Conservation (phyloP, 1,139 yeast species). For the Saccharomycopsis hybrid region DNA sequence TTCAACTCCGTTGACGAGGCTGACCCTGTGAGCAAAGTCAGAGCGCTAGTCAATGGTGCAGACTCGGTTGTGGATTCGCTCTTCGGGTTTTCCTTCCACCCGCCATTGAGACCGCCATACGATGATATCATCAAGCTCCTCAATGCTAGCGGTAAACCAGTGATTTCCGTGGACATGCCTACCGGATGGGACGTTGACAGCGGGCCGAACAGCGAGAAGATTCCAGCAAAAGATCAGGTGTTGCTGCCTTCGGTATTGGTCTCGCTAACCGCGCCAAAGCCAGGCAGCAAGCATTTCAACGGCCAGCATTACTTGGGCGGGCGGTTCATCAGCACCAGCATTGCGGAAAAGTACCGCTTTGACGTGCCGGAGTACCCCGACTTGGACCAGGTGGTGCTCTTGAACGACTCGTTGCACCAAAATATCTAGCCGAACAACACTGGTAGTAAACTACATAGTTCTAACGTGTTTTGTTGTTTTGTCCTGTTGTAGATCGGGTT, state of each 20-base stretch:
- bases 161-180: slow-evolving; percentile 85
- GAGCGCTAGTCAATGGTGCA: slow-evolving; percentile 23
- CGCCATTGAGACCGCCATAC: slow-evolving; percentile 83
- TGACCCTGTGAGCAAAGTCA: slow-evolving; percentile 20
- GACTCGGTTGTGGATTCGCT: slow-evolving; percentile 68
- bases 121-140: slow-evolving; percentile 48
- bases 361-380: slow-evolving; percentile 50
- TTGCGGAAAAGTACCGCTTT: slow-evolving; percentile 71
- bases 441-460: too few relatives aligned
- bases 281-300: slow-evolving; percentile 56
- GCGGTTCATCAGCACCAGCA: slow-evolving; percentile 57
- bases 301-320: slow-evolving; percentile 81
- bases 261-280: slow-evolving; percentile 91
- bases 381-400: slow-evolving; percentile 39
- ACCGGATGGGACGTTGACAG: slow-evolving; percentile 95
- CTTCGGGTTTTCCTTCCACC: slow-evolving; percentile 89
- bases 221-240: slow-evolving; percentile 33
- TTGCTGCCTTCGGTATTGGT: slow-evolving; percentile 60
- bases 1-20: slow-evolving; percentile 10
- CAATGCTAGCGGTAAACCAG: slow-evolving; percentile 37
- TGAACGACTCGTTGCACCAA: not conserved
- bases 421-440: too few relatives aligned
- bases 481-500: too few relatives aligned
- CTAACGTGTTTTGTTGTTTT: too few relatives aligned
- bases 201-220: slow-evolving; percentile 48